A percentile compares a stretch with the other conserved stretches of the same genome.
These are phyloP conservation scores for Nicotiana benthamiana DNA, from an alignment of 257 asterid species.

Conservation along the genomic window DNA sequence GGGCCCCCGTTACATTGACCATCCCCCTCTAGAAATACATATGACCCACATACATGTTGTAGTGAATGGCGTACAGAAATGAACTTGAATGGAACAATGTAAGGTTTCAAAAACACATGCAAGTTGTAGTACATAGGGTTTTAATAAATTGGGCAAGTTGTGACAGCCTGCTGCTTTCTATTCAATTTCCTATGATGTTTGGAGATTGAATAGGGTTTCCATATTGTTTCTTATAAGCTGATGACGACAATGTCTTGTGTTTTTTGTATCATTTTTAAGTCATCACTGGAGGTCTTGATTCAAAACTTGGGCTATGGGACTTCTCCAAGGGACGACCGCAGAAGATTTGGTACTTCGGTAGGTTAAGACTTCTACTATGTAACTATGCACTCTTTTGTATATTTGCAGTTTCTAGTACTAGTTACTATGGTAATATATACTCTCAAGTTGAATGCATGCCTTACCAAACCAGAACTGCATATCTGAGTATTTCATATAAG, in stretches of 20 bases:
- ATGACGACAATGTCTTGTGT: not conserved
- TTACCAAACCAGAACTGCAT: not conserved
- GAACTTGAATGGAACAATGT: not conserved
- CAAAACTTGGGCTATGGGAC: slow-evolving; percentile 87
- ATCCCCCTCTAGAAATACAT: not conserved
- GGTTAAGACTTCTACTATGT: slow-evolving; percentile 11
- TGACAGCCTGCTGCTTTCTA: not conserved
- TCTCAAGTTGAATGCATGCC: not conserved
- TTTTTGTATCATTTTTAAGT: slow-evolving; percentile 31
- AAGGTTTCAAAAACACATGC: not conserved
- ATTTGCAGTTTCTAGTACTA: not conserved
- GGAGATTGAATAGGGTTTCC: not conserved
- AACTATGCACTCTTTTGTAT: slow-evolving; percentile 3
- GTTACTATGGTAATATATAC: not conserved
- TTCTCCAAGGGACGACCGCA: slow-evolving; percentile 82
- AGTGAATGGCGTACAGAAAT: not conserved
- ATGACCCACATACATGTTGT: not conserved
- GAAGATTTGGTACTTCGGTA: slow-evolving; percentile 78
- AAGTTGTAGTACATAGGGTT: not conserved
- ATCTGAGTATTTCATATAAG: not conserved
- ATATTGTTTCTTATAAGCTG: not conserved
- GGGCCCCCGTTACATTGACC: not conserved
- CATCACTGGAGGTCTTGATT: slow-evolving; percentile 93
- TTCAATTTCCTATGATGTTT: not conserved
- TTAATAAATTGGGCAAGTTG: not conserved